Base-by-base conservation (phyloP, 495 filamentous ascomycete species). In the Tricharina praecox region DNA sequence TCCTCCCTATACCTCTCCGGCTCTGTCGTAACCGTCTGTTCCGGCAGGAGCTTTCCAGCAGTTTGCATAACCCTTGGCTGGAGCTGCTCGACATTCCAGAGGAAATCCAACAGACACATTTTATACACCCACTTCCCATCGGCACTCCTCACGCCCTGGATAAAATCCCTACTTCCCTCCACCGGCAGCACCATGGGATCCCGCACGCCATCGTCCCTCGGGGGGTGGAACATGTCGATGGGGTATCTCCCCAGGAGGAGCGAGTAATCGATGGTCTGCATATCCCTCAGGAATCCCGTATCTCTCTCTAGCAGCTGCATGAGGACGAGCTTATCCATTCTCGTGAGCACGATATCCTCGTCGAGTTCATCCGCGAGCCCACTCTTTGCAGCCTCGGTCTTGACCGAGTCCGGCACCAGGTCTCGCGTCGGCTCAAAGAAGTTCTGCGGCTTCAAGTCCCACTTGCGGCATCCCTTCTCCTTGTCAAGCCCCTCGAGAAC, bases 111-210 rank as follows among this genome's bases (percentile, higher is more conserved):
- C 35, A 59, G 48, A 34, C 40, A 51, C 50, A 56, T 53, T 20
- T 54, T 56, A 32, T 61, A 59, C 24, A 60, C 56, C 57, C 58
- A 60, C 9, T 56, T 56, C 26, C 56, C 56, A 44, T 60, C 56
- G 2, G 49, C 53, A 35, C 57, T 52, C 33, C 35, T 50, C 19
- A 53, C 50, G 5, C 57, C 56, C 7, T 26, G 45, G 10, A 50
- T 23, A 45, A 55, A 59, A 37, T 56, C 43, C 47, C 9, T 42
- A 5, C 21, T 8, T 1, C 39, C 50, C 16, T 48, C 41, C 36
- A 50, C 41, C 1, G 43, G 50, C 3, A 53, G 24, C 19, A 41
- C 45, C 20, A 53, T 24, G 43, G 42, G 45, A 30, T 57, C 47
- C 21, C 46, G 34, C 21, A 48, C n/a, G n/a, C n/a, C 45, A 49